These are phyloP conservation scores for Gremmenia infestans DNA, from an alignment of 2,329 filamentous ascomycete genomes.

Conservation along the genomic window DNA sequence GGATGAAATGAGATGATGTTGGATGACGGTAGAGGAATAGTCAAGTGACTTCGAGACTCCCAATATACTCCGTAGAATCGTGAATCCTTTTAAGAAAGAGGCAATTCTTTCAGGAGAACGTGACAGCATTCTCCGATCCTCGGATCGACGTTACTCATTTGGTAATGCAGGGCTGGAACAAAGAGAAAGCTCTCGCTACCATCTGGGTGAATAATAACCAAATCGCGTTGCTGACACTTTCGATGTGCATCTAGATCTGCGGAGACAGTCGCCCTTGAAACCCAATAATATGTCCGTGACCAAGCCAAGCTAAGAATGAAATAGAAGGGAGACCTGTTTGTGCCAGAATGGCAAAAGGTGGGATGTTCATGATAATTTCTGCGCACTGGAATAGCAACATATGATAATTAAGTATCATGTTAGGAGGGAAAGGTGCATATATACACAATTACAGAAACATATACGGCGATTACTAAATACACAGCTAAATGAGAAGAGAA, in stretches of 20 bases:
- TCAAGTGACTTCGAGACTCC: too few relatives aligned
- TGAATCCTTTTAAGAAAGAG: too few relatives aligned
- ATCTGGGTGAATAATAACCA: neutral
- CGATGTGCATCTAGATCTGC: constrained; percentile 2
- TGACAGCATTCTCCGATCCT: too few relatives aligned
- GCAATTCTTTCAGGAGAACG: too few relatives aligned
- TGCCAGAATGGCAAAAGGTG: constrained; percentile 14
- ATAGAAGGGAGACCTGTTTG: constrained; percentile 1
- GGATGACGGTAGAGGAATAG: too few relatives aligned
- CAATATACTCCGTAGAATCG: too few relatives aligned
- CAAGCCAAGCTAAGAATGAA: neutral
- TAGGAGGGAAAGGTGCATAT: neutral
- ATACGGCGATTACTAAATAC: neutral
- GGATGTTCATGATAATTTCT: constrained; percentile 4
- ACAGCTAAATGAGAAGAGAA: neutral
- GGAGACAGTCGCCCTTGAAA: constrained; percentile 2
- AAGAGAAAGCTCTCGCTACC: neutral
- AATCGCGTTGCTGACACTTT: constrained; percentile 4
- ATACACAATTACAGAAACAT: neutral
- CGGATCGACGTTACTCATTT: too few relatives aligned
- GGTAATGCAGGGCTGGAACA: too few relatives aligned
- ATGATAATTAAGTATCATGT: neutral
- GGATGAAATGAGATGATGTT: too few relatives aligned
- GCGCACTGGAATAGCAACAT: too few relatives aligned
- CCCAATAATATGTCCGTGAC: neutral